Evolutionary conservation across 306 rosid genomes (phyloP), one percentile per base, ranked within the genome.

Genomic region (Vicia villosa): DNA sequence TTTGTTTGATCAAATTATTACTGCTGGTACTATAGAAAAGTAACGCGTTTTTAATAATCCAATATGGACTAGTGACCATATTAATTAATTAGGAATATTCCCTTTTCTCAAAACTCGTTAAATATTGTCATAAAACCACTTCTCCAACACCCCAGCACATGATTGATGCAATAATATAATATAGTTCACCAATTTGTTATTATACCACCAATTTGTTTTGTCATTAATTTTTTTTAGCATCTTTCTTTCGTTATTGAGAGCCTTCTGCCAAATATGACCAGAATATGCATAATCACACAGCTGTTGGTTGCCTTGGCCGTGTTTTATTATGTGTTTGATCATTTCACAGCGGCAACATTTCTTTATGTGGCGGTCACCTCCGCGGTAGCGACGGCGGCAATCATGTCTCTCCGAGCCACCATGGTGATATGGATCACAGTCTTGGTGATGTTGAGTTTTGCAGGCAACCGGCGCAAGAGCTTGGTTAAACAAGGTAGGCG

Each of bases 371-470:
- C 61, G 0, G 30, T 74, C 21, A 1, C 15, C 4, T 24, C 45
- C 2, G n/a, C 16, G 3, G 17, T 62, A 20, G 51, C 13, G 10
- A 12, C 19, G 52, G 68, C 47, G 47, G 47, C 68, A 42, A 57
- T 84, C 5, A 32, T 74, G 50, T 83, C 78, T 2, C 81, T 81
- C 34, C 66, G 95, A 5, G 90, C 83, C 73, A 75, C 87, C 57
- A 74, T 86, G 84, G 40, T 86, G 47, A 32, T 81, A n/a, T 88
- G 89, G 86, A 74, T 86, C 79, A 90, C 90, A 1, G 78, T 90
- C 11, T 50, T 90, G 74, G 96, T 87, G 78, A 80, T 90, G 43
- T 66, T 87, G 24, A 67, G 82, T 1, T 73, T 84, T 40, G 78
- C 84, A 0, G 91, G 95, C 12, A 84, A 86, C 28, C 86, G 90